These are phyloP conservation scores for Aureobasidium sp. DNA, from an alignment of 2,329 filamentous ascomycete species.

Conservation along the genomic window DNA sequence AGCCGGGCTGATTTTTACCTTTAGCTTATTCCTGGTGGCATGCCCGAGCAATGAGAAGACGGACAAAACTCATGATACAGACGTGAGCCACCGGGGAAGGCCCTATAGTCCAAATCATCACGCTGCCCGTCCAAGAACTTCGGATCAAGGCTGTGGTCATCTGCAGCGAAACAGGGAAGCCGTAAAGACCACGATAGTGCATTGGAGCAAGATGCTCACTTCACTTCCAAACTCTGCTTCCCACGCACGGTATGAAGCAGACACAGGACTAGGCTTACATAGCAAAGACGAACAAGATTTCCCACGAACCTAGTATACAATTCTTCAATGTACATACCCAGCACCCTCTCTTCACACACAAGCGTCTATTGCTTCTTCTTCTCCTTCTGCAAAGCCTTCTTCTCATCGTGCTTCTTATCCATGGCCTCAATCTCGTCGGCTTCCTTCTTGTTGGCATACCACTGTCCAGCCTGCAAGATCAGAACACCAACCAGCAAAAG, in stretches of 20 bases:
- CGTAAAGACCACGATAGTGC: not conserved
- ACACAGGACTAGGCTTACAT: not conserved
- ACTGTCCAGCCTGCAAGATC: constrained; percentile 91
- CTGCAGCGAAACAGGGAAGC: not conserved
- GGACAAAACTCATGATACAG: not conserved
- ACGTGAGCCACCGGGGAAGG: not conserved
- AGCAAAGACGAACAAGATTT: not conserved
- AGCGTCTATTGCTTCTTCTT: constrained; percentile 24
- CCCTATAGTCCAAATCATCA: no score
- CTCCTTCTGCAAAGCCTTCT: constrained; percentile 36
- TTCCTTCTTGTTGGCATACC: constrained; percentile 96
- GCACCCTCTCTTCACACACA: not conserved
- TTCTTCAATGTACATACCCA: not conserved
- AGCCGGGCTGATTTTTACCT: not conserved
- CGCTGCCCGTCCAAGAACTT: no score
- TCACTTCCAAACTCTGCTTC: not conserved
- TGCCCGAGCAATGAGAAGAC: constrained; percentile 22
- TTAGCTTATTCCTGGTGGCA: constrained; percentile 25
- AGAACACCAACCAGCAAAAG: constrained; percentile 86
- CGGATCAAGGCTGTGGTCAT: no score
- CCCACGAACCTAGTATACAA: not conserved
- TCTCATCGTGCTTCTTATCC: constrained; percentile 47
- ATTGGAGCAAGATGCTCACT: not conserved
- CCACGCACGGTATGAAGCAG: not conserved
- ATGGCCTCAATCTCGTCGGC: constrained; percentile 66